Percentiles rank a stretch among this genome's conserved stretches.
Conservation (phyloP, 2,329 filamentous ascomycete genomes). For the Colletotrichum brevisporum region DNA sequence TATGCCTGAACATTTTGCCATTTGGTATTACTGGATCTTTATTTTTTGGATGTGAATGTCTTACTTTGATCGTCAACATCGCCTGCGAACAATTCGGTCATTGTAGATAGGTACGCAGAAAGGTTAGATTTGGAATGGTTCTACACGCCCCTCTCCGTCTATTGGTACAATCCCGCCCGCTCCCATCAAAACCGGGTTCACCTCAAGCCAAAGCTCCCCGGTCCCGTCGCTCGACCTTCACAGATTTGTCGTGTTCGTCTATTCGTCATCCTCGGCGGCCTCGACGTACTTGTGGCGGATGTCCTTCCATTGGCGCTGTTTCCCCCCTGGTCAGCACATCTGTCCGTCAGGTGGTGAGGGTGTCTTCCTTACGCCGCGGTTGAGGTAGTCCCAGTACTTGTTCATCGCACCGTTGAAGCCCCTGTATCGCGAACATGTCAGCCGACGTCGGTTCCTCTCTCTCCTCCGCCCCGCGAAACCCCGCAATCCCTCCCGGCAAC, state of each 20-base stretch:
- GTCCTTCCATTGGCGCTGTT: constrained; percentile 99
- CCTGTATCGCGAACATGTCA: constrained; percentile 62
- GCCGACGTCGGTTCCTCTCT: constrained; percentile 6
- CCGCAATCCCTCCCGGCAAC: neutral
- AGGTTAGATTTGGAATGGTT: constrained; percentile 37
- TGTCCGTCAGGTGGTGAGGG: too few species aligned
- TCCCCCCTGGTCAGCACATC: constrained; percentile 48
- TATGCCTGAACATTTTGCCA: too few species aligned
- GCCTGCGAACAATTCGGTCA: constrained; percentile 5
- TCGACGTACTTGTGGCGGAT: constrained; percentile 92
- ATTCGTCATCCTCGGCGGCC: constrained; percentile 73
- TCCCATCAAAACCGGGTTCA: neutral
- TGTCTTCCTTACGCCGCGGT: constrained; percentile 84
- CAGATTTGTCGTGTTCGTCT: constrained; percentile 48
- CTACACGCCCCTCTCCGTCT: constrained; percentile 42
- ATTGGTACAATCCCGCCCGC: constrained; percentile 39
- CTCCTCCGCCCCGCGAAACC: neutral
- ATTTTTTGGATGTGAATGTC: neutral
- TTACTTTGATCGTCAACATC: too few species aligned
- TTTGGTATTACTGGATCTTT: too few species aligned
- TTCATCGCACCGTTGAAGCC: constrained; percentile 87
- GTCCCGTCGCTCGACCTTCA: constrained; percentile 24
- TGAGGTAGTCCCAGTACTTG: constrained; percentile 90
- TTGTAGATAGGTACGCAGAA: constrained; percentile 31
- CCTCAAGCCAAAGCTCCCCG: constrained; percentile 19